phyloP scores from a whole-genome alignment of 768 basidiomycete species.

The Russula olivacea region DNA sequence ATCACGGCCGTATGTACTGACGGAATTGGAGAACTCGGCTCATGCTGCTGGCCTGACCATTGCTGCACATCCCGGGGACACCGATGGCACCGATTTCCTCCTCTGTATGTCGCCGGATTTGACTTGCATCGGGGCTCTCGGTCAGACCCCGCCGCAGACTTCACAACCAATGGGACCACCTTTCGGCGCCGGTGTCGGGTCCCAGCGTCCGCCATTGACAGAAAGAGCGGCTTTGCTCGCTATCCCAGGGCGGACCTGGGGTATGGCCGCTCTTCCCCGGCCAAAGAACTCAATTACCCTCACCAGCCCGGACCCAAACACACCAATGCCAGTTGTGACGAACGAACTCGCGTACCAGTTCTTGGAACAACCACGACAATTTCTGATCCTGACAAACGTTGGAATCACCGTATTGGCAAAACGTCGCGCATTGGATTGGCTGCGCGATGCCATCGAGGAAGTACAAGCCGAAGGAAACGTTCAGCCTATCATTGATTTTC shows the following conservation, averaged over 20 bases:
- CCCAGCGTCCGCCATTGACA: slow-evolving; percentile 57
- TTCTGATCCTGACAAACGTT: slow-evolving; percentile 83
- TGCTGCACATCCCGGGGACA: slow-evolving; percentile 68
- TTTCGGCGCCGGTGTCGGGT: slow-evolving; percentile 34
- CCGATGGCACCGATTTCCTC: slow-evolving; percentile 67
- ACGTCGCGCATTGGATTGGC: slow-evolving; percentile 77
- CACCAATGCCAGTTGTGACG: slow-evolving; percentile 48
- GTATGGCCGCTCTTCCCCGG: slow-evolving; percentile 54
- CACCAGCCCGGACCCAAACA: slow-evolving; percentile 29
- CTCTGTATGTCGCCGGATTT: slow-evolving; percentile 73
- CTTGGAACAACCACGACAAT: slow-evolving; percentile 66
- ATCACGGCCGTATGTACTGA: slow-evolving; percentile 53
- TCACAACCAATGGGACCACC: slow-evolving; percentile 37
- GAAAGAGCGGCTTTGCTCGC: slow-evolving; percentile 75
- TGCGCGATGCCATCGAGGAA: slow-evolving; percentile 77
- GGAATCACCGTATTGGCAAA: slow-evolving; percentile 78
- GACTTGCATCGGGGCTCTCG: slow-evolving; percentile 62
- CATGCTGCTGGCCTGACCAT: slow-evolving; percentile 64
- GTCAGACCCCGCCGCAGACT: slow-evolving; percentile 48
- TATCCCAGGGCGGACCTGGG: slow-evolving; percentile 81
- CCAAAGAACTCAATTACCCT: slow-evolving; percentile 33
- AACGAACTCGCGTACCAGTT: slow-evolving; percentile 84
- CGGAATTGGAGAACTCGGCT: slow-evolving; percentile 54
- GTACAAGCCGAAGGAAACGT: slow-evolving; percentile 69
- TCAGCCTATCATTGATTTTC: slow-evolving; percentile 77